Base-by-base conservation (phyloP, 345 rosid genomes). In the Melaleuca alternifolia region DNA sequence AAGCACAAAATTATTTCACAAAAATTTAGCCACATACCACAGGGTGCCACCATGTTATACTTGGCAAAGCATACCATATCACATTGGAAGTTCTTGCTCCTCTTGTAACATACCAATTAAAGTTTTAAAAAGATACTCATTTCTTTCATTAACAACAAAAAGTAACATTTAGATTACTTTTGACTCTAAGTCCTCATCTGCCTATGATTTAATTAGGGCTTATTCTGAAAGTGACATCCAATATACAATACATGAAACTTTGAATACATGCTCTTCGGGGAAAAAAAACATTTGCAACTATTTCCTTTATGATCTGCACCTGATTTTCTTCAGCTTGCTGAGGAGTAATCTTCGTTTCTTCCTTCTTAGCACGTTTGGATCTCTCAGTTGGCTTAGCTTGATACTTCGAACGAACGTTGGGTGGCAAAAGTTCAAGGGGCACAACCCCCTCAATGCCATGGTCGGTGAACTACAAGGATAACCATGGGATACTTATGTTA, bases 401-500 rank as follows among this genome's bases (percentile, higher is more conserved):
- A 89, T 93, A 96, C 91, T 95, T 95, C 71, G 99, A 92, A 71
- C 95, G 94, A 54, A 93, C 97, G 79, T 94, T 93, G 20, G 93
- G 89, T 6, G 98, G 94, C 91, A 97, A 92, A 83, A 97, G 94
- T 86, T 97, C 99, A 81, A 94, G 89, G 61, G 98, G 99, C 86
- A 97, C 99, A 87, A 97, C 98, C 87, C 99, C 99, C 91, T 96
- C 99, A 81, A 97, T 94, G 51, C 99, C 99, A 85, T 91, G 91
- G 84, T 97, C 99, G 26, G 98, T 94, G 89, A 97, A 97, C 99
- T 97, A 97, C 92, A 92, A 86, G 51, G 52, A 85, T 18, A 57
- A 54, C 50, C 46, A 71, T 54, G 84, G 46, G 51, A 54, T 26
- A 44, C 84, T 76, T 54, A 56, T 88, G 41, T 46, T n/a, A 71